Conservation (phyloP, 805 yeast species). For the Candida boleticola region DNA sequence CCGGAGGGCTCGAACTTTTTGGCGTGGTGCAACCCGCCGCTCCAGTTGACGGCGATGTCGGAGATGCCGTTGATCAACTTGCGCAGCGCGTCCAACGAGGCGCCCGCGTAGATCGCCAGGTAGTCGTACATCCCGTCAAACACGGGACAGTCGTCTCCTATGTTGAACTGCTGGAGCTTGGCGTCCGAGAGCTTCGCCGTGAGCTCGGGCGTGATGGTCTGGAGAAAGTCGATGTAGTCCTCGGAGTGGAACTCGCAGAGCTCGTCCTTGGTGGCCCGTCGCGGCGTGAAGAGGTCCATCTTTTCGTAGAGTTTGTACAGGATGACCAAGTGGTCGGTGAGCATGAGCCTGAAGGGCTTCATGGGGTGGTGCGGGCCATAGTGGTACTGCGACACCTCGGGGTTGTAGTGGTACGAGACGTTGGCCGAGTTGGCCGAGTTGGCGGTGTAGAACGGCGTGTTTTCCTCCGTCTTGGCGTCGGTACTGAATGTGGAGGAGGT, state of each 20-base stretch:
- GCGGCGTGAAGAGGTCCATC: constrained; percentile 86
- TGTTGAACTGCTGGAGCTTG: constrained; percentile 68
- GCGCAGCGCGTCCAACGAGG: constrained; percentile 89
- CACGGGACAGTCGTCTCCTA: constrained; percentile 93
- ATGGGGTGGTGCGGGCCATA: constrained; percentile 96
- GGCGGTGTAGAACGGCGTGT: constrained; percentile 32
- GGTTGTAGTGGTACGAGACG: constrained; percentile 88
- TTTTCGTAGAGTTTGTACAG: constrained; percentile 81
- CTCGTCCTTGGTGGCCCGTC: constrained; percentile 80
- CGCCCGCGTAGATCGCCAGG: constrained; percentile 87
- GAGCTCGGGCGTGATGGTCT: constrained; percentile 74
- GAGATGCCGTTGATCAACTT: constrained; percentile 81
- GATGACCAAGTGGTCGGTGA: constrained; percentile 87
- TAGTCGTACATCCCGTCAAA: constrained; percentile 94
- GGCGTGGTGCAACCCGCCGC: constrained; percentile 97
- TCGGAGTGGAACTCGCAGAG: constrained; percentile 79
- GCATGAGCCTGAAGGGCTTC: constrained; percentile 93
- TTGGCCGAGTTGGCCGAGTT: constrained; percentile 41
- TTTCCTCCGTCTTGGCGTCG: constrained; percentile 31
- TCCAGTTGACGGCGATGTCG: constrained; percentile 94
- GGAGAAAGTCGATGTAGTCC: constrained; percentile 78
- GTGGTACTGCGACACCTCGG: constrained; percentile 76
- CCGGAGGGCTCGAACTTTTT: constrained; percentile 93
- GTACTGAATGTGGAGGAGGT: constrained; percentile 30
- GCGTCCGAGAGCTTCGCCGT: constrained; percentile 55